Evolutionary conservation across 306 rosid genomes (phyloP).

Genomic region (Gynostemma pentaphyllum): DNA sequence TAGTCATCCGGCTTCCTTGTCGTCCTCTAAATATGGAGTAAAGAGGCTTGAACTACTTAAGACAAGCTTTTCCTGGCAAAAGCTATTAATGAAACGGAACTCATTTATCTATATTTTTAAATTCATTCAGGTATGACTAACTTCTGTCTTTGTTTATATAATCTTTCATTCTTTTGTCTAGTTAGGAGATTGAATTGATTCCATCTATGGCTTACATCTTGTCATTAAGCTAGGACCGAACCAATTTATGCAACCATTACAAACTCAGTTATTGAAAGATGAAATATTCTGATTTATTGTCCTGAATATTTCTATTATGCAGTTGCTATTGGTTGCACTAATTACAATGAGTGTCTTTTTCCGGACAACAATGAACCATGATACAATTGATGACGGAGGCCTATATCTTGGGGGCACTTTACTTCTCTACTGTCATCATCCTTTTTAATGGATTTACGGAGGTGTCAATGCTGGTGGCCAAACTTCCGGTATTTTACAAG

Average conservation of each 20-base stretch:
- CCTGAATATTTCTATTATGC: constrained; percentile 23
- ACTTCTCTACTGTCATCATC: constrained; percentile 89
- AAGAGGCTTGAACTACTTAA: constrained; percentile 58
- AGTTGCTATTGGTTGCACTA: constrained; percentile 79
- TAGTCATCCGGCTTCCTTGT: constrained; percentile 92
- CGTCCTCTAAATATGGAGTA: constrained; percentile 60
- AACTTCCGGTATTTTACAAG: constrained; percentile 96
- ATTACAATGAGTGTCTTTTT: constrained; percentile 96
- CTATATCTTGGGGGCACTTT: constrained; percentile 90
- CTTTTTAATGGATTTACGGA: constrained; percentile 98
- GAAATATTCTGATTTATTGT: constrained; percentile 13
- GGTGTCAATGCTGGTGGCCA: constrained; percentile 94
- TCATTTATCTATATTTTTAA: constrained; percentile 87
- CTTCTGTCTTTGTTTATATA: neutral
- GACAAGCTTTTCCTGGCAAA: constrained; percentile 74
- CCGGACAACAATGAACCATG: constrained; percentile 81
- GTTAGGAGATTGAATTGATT: neutral
- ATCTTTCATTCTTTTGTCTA: neutral
- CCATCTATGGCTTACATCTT: neutral
- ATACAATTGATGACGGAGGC: constrained; percentile 80
- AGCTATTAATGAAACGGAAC: constrained; percentile 81
- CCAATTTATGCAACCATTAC: neutral
- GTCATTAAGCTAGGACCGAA: neutral
- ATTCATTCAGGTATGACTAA: constrained; percentile 71
- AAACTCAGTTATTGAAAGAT: constrained; percentile 9